A percentile compares a stretch with the other conserved stretches of the same genome.
phyloP scores from a whole-genome alignment of 129 eudicot species.

The carrot (Daucus carota) region DH1_v3.0 NC_030382.2:35174001-35174500 shows the following conservation, averaged over 20 bases:
- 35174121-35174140: too few relatives aligned
- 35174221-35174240: neutral
- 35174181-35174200: too few relatives aligned
- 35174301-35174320: neutral
- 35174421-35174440: neutral
- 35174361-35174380: neutral
- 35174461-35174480: neutral
- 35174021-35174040: neutral
- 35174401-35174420: neutral
- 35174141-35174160: neutral
- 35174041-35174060: neutral
- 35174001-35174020: too few relatives aligned
- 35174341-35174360: neutral
- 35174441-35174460: neutral
- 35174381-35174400: neutral
- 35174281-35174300: neutral
- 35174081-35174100: too few relatives aligned
- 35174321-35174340: neutral
- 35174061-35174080: too few relatives aligned
- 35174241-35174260: neutral
- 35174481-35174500: neutral
- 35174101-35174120: too few relatives aligned
- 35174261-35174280: neutral
- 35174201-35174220: neutral
- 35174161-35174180: neutral